phyloP scores from a whole-genome alignment of 1,284 basidiomycete species.

The Coniferiporia weirii region DNA sequence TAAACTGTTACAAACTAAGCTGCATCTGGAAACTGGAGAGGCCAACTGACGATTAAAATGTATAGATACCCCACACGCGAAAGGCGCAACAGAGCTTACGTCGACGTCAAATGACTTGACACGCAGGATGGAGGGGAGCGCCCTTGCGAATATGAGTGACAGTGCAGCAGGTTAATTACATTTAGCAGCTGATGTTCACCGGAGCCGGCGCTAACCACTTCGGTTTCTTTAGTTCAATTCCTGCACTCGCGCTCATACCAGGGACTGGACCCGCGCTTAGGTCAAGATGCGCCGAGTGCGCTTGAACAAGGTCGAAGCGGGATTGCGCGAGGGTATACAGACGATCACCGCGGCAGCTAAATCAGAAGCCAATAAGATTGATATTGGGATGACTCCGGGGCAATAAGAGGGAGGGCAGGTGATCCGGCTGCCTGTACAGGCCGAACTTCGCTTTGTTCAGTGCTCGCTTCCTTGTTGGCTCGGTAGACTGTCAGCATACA shows the following conservation, averaged over 20 bases:
- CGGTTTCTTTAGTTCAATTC: constrained; percentile 48
- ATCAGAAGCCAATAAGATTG: neutral
- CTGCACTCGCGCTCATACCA: constrained; percentile 69
- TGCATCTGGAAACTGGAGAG: neutral
- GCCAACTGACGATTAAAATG: neutral
- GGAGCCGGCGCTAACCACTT: neutral
- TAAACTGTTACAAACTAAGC: constrained; percentile 2
- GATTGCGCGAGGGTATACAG: constrained; percentile 82
- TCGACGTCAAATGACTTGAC: constrained; percentile 33
- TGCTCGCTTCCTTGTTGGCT: no score
- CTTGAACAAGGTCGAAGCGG: constrained; percentile 89
- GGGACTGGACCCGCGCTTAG: constrained; percentile 79
- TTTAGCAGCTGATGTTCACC: neutral
- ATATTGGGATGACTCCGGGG: neutral
- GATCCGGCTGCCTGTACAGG: neutral
- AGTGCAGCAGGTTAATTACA: constrained; percentile 40
- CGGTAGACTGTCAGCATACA: no score
- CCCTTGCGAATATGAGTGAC: constrained; percentile 51
- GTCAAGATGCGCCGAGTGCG: constrained; percentile 74
- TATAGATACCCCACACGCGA: neutral
- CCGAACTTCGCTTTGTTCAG: no score
- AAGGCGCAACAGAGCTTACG: neutral
- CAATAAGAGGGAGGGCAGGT: no score
- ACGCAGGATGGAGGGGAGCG: constrained; percentile 58
- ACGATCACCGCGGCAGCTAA: constrained; percentile 27